These are phyloP conservation scores for Aspergillus novofumigatus DNA, from an alignment of 2,329 filamentous ascomycete species.

Conservation along the genomic window DNA sequence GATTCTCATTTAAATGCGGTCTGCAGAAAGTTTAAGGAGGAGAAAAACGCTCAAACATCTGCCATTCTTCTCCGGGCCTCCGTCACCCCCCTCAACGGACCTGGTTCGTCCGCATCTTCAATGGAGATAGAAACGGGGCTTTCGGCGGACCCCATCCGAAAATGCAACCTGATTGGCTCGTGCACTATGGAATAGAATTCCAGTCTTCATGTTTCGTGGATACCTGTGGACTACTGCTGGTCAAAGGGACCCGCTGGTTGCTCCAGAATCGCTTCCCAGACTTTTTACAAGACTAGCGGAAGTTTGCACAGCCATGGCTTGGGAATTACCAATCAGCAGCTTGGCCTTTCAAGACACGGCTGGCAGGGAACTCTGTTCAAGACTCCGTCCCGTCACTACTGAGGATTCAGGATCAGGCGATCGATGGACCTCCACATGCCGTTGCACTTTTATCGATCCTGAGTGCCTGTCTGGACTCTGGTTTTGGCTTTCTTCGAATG, in stretches of 20 bases:
- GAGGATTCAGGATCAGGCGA: conserved; percentile 13
- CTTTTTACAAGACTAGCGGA: neutral
- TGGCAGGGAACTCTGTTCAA: neutral
- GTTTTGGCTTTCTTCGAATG: neutral
- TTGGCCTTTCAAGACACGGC: neutral
- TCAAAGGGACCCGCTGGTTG: neutral
- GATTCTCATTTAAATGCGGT: neutral
- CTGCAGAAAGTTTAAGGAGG: neutral
- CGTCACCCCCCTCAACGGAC: neutral
- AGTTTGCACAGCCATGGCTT: neutral
- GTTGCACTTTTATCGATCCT: conserved; percentile 18
- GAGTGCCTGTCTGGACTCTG: conserved; percentile 7
- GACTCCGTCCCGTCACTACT: neutral
- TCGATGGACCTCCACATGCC: conserved; percentile 14
- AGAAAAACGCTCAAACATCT: neutral
- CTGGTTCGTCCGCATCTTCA: neutral
- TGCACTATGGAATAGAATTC: neutral
- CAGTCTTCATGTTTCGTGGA: neutral
- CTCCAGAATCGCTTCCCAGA: neutral
- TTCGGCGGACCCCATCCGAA: neutral
- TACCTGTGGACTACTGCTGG: no score
- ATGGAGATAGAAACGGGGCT: neutral
- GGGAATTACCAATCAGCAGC: neutral
- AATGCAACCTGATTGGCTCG: neutral
- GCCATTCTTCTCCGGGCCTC: neutral